Conservation (phyloP, 345 rosid genomes). For the Arabis alpina region DNA sequence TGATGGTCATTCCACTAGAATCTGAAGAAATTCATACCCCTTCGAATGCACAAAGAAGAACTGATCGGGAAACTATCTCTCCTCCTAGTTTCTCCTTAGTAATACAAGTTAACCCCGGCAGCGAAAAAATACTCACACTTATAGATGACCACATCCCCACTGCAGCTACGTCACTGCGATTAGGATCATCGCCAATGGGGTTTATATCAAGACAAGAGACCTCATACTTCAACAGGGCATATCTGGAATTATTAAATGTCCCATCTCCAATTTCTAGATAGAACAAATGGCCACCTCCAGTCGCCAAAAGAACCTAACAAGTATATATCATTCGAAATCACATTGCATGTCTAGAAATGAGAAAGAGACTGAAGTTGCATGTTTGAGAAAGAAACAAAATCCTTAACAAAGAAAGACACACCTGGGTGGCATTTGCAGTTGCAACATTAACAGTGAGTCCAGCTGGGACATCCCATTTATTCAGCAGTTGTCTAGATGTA, state of each 20-base stretch:
- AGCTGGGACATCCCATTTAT: constrained; percentile 81
- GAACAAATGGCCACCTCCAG: constrained; percentile 93
- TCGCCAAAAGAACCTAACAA: constrained; percentile 85
- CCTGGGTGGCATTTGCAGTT: constrained; percentile 94
- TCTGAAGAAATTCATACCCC: constrained; percentile 62
- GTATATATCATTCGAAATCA: constrained; percentile 22
- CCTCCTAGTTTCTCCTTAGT: constrained; percentile 90
- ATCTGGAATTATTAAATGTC: constrained; percentile 64
- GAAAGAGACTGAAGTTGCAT: constrained; percentile 7
- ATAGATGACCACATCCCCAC: constrained; percentile 99
- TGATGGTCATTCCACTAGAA: not conserved
- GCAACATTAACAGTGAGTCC: constrained; percentile 89
- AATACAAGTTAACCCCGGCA: constrained; percentile 79
- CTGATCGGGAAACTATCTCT: constrained; percentile 94
- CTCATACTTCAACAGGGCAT: constrained; percentile 72
- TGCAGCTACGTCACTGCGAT: constrained; percentile 82
- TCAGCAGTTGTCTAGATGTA: constrained; percentile 63
- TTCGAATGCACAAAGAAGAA: constrained; percentile 89
- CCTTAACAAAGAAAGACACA: constrained; percentile 36
- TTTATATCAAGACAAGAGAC: constrained; percentile 94
- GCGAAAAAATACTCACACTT: constrained; percentile 78
- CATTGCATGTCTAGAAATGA: constrained; percentile 10
- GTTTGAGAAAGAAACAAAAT: constrained; percentile 8
- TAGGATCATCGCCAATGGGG: constrained; percentile 78
- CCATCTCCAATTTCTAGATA: constrained; percentile 93